Percentiles rank a stretch among this genome's conserved stretches.
These are phyloP conservation scores for Stephania yunnanensis DNA, from an alignment of 164 flowering plant species.

Conservation along the genomic window DNA sequence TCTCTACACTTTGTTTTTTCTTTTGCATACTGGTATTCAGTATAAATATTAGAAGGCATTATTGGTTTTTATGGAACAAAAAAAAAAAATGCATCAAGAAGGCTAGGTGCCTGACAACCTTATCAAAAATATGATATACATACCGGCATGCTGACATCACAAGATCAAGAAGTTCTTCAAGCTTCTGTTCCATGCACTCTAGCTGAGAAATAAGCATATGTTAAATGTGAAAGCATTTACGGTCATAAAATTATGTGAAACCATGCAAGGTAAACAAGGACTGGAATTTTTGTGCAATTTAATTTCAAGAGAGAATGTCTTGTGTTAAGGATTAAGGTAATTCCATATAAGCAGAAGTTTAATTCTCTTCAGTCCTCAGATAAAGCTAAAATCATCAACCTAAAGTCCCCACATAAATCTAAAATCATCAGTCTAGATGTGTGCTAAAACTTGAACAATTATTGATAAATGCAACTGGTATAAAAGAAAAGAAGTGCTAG, in stretches of 20 bases:
- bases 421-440: no score
- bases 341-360: no score
- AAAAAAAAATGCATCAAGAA: background rate
- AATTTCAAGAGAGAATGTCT: no score
- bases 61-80: background rate
- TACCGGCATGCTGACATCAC: constrained; percentile 54
- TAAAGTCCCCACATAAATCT: no score
- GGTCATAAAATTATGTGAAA: background rate
- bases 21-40: background rate
- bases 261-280: no score
- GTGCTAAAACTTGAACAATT: no score
- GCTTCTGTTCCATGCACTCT: constrained; percentile 51
- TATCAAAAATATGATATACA: background rate
- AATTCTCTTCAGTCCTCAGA: no score
- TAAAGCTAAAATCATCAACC: no score
- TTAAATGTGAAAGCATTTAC: background rate
- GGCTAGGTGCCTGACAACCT: background rate
- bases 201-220: constrained; percentile 34
- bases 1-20: background rate
- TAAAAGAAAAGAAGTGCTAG: no score
- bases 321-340: no score
- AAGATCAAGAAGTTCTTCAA: constrained; percentile 53
- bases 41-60: background rate
- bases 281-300: no score
- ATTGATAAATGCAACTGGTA: no score